Percentiles rank a stretch among this genome's conserved stretches.
phyloP scores from a whole-genome alignment of 495 filamentous ascomycete genomes.

The Collariella sp. region DNA sequence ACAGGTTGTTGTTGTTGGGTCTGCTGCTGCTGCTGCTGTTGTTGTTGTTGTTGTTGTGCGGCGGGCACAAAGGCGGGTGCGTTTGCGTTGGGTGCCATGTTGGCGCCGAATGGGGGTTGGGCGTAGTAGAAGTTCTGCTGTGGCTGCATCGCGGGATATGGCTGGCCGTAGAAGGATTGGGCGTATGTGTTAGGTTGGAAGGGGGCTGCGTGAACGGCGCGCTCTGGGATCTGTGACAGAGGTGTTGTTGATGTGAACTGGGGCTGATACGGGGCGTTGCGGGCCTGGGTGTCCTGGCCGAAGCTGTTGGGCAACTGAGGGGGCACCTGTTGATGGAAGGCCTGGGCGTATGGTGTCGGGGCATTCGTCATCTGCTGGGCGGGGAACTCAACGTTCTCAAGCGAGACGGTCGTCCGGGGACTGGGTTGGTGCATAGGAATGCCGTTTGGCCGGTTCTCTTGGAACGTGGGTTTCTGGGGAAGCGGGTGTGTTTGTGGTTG shows the following conservation, averaged over 20 bases:
- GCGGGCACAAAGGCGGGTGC: constrained; percentile 52
- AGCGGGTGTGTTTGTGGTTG: constrained; percentile 51
- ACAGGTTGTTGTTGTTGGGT: constrained; percentile 21
- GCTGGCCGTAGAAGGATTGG: constrained; percentile 54
- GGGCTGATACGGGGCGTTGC: constrained; percentile 65
- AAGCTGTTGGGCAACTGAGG: constrained; percentile 53
- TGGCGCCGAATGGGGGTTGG: constrained; percentile 42
- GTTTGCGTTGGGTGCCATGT: constrained; percentile 45
- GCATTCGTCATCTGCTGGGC: constrained; percentile 57
- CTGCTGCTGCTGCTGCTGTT: not conserved
- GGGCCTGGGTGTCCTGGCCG: constrained; percentile 52
- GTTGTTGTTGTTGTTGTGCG: constrained; percentile 41
- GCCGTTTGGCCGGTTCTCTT: constrained; percentile 63
- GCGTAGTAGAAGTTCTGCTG: constrained; percentile 51
- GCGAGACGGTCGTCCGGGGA: constrained; percentile 88
- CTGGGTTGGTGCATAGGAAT: constrained; percentile 94
- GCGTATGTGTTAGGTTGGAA: constrained; percentile 73
- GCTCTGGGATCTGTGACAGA: constrained; percentile 88
- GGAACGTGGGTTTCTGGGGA: constrained; percentile 64
- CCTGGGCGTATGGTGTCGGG: constrained; percentile 60
- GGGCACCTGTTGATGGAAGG: constrained; percentile 88
- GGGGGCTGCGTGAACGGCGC: constrained; percentile 82
- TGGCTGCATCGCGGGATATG: constrained; percentile 42
- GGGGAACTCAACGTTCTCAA: constrained; percentile 89
- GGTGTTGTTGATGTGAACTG: constrained; percentile 77